Base-by-base conservation (phyloP, 2,329 filamentous ascomycete species). In the Talaromyces rugulosus region DNA sequence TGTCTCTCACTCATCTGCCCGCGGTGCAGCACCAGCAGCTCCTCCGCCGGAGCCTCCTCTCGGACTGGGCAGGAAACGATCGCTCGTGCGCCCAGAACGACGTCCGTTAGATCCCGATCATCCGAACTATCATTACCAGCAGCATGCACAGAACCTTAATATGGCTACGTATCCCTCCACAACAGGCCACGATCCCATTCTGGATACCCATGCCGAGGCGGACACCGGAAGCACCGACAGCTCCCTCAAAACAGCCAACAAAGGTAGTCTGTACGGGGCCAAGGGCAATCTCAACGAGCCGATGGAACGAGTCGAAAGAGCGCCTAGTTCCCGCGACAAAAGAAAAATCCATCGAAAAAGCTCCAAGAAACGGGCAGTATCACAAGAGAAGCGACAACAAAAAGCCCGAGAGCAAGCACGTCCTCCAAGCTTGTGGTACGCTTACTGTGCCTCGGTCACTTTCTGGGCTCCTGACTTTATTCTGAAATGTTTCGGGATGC, bases 71-170 rank as follows among this genome's bases (percentile, higher is more conserved):
- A 87, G 93, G 69, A 98, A 98, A 78, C 87, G 90, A 74, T 97
- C 91, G 75, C 81, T 99, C 66, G 88, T 99, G 72, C 85, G 90
- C 64, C 95, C 95, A 0, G 95, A 99, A 78, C 87, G 95, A 67
- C 89, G 89, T 70, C 87, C 90, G 68, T 91, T 96, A 68, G 90
- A 93, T 68, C 87, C 84, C 66, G 90, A 93, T 68, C 92, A 98
- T 74, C 92, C 93, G 14, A 96, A 98, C 75, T 99, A 97, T 73
- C 86, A 97, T 78, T 99, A 99, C 77, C 88, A 92, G 68, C 90
- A 96, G 74, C 93, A 96, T 85, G 92, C 96, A 9, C 90, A 92
- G 70, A 90, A 94, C 66, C 90, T 92, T 70, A 90, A 94, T 66
- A 97, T 99, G 92, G 84, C 89, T 60, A 89, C 92, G 5, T 82